Evolutionary conservation across 495 filamentous ascomycete genomes (phyloP), one percentile per base, ranked within the genome.

Genomic region (Aspergillus incahuasiensis): DNA sequence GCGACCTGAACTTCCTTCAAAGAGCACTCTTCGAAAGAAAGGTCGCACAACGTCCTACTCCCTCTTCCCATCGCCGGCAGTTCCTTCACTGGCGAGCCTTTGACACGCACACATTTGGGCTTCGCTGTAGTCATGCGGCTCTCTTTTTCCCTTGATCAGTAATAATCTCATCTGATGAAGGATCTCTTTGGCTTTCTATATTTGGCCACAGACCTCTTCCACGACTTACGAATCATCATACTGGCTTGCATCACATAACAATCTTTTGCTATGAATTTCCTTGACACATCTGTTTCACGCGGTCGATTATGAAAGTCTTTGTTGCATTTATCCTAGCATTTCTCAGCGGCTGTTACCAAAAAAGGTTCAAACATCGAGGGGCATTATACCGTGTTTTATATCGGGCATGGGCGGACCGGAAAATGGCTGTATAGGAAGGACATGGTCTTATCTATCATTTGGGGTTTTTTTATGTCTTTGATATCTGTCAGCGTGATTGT

Each of bases 11-110:
- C 5, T 48, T 16, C 53, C 59, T 35, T 18, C 32, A 7, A 60
- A 53, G 39, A 49, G 39, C 19, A 48, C 41, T 8, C 56, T 57
- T 53, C 52, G 60, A 15, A 55, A 61, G 58, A 67, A 57, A 60
- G 68, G 73, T 48, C 68, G 67, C 20, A 59, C 18, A 11, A 47
- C 71, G 16, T 76, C 73, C 18, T 78, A 78, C 58, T 78, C 75
- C 42, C 71, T 78, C 54, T 78, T 78, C 54, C 75, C 74, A 7
- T 58, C 71, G 18, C 18, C 59, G 8, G 7, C 58, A 6, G 19
- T 50, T 43, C 43, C 58, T 5, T 55, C 61, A 21, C 52, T 64
- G 41, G 35, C 61, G 11, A 56, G 56, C 48, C 45, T 15, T 44
- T 48, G 22, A 48, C 35, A 20, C 11, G 41, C 51, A 11, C 42